Evolutionary conservation across 805 yeast species (phyloP).

Genomic region (Blastobotrys americana): DNA sequence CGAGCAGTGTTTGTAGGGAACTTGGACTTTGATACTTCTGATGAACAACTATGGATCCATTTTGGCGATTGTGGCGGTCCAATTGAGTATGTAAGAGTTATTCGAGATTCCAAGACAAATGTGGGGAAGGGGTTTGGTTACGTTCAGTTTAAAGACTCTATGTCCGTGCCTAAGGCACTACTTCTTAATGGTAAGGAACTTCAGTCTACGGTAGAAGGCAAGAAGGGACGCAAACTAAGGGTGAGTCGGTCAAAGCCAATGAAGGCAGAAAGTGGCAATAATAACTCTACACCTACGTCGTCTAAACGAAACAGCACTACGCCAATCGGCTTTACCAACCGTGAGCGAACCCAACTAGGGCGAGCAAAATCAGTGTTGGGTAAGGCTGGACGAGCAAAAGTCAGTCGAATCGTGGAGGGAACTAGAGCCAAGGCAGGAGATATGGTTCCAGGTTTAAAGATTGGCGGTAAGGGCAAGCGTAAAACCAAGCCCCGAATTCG

Average conservation of each 20-base stretch:
- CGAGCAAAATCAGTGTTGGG: slow-evolving; percentile 71
- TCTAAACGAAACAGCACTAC: slow-evolving; percentile 24
- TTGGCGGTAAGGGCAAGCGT: slow-evolving; percentile 34
- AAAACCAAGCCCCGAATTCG: slow-evolving; percentile 47
- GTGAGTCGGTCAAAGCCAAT: slow-evolving; percentile 59
- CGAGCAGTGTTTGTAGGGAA: slow-evolving; percentile 89
- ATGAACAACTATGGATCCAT: slow-evolving; percentile 80
- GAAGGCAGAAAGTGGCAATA: slow-evolving; percentile 13
- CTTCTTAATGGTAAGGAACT: slow-evolving; percentile 64
- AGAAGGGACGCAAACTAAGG: slow-evolving; percentile 56
- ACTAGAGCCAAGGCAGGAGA: slow-evolving; percentile 67
- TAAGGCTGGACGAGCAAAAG: slow-evolving; percentile 67
- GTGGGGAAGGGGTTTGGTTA: slow-evolving; percentile 97
- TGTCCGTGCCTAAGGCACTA: slow-evolving; percentile 74
- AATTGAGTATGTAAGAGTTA: slow-evolving; percentile 81
- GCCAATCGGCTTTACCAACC: slow-evolving; percentile 42
- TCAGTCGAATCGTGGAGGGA: slow-evolving; percentile 59
- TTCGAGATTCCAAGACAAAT: slow-evolving; percentile 89
- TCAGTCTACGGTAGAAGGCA: slow-evolving; percentile 12
- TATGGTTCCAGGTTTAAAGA: slow-evolving; percentile 52
- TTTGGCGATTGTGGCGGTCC: slow-evolving; percentile 55
- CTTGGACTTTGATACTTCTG: slow-evolving; percentile 85
- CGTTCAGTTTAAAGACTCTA: slow-evolving; percentile 67
- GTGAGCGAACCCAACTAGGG: slow-evolving; percentile 70
- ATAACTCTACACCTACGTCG: slow-evolving; percentile 18